Evolutionary conservation across 2,329 filamentous ascomycete genomes (phyloP), one percentile per base, ranked within the genome.

Genomic region (Kalmusia sp.): DNA sequence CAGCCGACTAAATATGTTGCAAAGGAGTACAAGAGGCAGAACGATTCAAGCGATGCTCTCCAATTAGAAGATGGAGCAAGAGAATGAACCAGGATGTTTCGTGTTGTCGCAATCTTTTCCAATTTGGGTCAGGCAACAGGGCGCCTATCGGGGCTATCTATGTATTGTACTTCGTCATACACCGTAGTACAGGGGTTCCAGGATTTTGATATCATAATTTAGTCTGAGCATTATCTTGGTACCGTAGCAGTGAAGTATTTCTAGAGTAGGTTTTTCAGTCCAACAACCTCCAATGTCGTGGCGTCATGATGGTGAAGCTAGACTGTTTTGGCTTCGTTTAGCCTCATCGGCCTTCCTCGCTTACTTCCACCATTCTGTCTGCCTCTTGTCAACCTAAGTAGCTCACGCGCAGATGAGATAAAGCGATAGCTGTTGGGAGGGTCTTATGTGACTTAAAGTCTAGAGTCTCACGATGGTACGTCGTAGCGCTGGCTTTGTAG

Each of bases 401-500:
- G n/a, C n/a, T n/a, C n/a, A n/a, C n/a, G n/a, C n/a, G n/a, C n/a
- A n/a, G n/a, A n/a, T n/a, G n/a, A n/a, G n/a, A n/a, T n/a, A n/a
- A n/a, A n/a, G n/a, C n/a, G n/a, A n/a, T n/a, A n/a, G n/a, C n/a
- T n/a, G n/a, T n/a, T n/a, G n/a, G n/a, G n/a, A n/a, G n/a, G n/a
- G n/a, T 15, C 2, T 45, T 19, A 34, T 11, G 2, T 14, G 19
- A 25, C 19, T 38, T 3, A 6, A 28, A 6, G 24, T 8, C 12
- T 39, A 7, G 21, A 35, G 9, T n/a, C 27, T 22, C 14, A 21
- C 35, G 3, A 71, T 71, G 70, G 38, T 44, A 3, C 69, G 67
- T 31, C 62, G 61, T 34, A 69, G 51, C 31, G 43, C 62, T 30
- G 67, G 65, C 0, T 72, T 71, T 31, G 58, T 72, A 30, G 64